Evolutionary conservation across 352 stramenopile species (phyloP), one percentile per base, ranked within the genome.

Genomic region (Phytophthora sansomeana): DNA sequence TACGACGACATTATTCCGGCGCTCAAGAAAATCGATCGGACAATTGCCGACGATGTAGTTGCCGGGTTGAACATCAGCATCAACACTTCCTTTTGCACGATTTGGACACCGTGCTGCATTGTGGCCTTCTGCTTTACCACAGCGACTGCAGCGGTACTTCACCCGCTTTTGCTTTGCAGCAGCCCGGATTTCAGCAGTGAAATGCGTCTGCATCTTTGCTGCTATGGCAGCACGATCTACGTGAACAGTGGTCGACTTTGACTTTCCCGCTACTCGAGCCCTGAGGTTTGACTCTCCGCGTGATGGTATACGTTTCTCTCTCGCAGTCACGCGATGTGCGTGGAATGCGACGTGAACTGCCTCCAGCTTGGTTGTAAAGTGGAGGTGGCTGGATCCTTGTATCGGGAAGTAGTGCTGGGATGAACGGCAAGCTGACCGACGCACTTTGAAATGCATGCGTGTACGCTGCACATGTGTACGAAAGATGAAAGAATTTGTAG

Each of bases 31-130:
- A n/a, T 51, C 13, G 29, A 58, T n/a, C 7, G 57, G 47, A 24
- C 36, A 62, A n/a, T n/a, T 11, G 7, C 42, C 42, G 16, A 54
- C 19, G 14, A 65, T 43, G 14, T 52, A 65, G 49, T 35, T 44
- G 5, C 57, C 47, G 29, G 35, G 16, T 44, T 33, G 35, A 9
- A 65, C 47, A 14, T 58, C 57, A 13, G 9, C 14, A 4, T 58
- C 57, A 14, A 58, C 46, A 32, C 24, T 52, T 39, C 14, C 47
- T 8, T 16, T 52, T 0, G 26, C 32, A 24, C 46, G 30, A 38
- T 42, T 46, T 35, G 57, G 47, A 11, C 57, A 65, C 29, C 33
- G 50, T 21, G 57, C 57, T 38, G 46, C 26, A n/a, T 65, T 50
- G 16, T n/a, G n/a, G n/a, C 56, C 14, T 19, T 54, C 44, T 0